phyloP scores from a whole-genome alignment of 257 asterid species.

The Nicotiana benthamiana region DNA sequence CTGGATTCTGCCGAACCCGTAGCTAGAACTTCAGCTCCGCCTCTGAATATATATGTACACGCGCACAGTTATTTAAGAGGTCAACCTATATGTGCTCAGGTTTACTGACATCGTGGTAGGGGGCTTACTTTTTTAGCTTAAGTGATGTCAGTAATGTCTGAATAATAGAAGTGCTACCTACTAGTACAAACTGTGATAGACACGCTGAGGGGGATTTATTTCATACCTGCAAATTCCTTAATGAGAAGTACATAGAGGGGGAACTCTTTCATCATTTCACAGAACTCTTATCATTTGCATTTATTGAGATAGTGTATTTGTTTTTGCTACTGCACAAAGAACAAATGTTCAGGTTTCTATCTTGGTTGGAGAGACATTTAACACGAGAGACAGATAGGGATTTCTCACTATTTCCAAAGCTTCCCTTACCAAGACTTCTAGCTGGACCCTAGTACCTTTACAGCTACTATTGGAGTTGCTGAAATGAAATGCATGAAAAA shows the following conservation, averaged over 20 bases:
- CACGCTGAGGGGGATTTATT: background rate
- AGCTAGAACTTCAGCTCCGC: too few relatives aligned
- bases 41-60: background rate
- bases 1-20: too few relatives aligned
- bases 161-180: too few relatives aligned
- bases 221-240: background rate
- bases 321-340: background rate
- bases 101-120: background rate
- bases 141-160: too few relatives aligned
- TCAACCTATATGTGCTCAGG: background rate
- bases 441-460: slow-evolving; percentile 2
- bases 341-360: background rate
- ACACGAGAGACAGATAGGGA: background rate
- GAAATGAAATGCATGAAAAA: background rate
- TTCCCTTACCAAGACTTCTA: background rate
- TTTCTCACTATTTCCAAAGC: background rate
- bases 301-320: background rate
- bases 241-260: background rate
- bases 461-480: background rate
- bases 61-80: background rate
- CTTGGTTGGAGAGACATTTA: background rate
- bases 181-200: too few relatives aligned
- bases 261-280: background rate
- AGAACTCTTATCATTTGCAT: background rate
- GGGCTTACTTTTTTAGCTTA: background rate